A percentile compares a stretch with the other conserved stretches of the same genome.
Evolutionary conservation across 306 rosid genomes (phyloP).

Genomic region (Cicer pinnatifidum): DNA sequence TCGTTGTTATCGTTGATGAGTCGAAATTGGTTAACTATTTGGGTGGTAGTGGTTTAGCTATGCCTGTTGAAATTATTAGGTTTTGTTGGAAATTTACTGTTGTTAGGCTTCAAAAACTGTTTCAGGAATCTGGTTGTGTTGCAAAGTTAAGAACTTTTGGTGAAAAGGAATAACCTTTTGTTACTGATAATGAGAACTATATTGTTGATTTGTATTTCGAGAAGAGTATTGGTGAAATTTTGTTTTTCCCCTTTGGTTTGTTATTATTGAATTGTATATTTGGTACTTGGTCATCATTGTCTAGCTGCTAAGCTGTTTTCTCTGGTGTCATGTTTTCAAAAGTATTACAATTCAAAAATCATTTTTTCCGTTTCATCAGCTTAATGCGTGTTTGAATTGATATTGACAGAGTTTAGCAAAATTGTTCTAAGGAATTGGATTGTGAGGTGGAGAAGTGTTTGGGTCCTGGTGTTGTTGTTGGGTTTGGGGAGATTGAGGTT

Average conservation of each 20-base stretch:
- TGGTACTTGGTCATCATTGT: conserved; percentile 22
- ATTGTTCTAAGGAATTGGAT: no score
- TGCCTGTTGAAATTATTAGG: conserved; percentile 80
- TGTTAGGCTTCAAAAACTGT: conserved; percentile 54
- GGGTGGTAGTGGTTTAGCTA: conserved; percentile 78
- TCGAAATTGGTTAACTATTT: conserved; percentile 68
- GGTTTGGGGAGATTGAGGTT: no score
- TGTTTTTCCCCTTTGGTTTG: not conserved
- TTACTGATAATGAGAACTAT: conserved; percentile 77
- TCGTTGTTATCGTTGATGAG: conserved; percentile 82
- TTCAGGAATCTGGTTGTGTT: conserved; percentile 64
- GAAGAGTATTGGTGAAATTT: conserved; percentile 60
- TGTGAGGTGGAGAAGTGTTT: no score
- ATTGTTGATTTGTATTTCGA: conserved; percentile 75
- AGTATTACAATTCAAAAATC: conserved; percentile 11
- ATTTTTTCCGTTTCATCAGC: not conserved
- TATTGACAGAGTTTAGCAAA: no score
- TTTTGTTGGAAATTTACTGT: conserved; percentile 86
- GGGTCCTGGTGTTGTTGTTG: no score
- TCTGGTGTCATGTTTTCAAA: conserved; percentile 16
- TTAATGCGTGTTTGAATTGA: no score
- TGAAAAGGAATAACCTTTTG: conserved; percentile 57
- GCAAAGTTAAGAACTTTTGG: conserved; percentile 64
- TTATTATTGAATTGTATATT: conserved; percentile 16
- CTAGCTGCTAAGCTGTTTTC: conserved; percentile 1